A percentile compares a stretch with the other conserved stretches of the same genome.
These are phyloP conservation scores for Leptographium wingfieldii DNA, from an alignment of 2,329 filamentous ascomycete genomes.

Conservation along the genomic window DNA sequence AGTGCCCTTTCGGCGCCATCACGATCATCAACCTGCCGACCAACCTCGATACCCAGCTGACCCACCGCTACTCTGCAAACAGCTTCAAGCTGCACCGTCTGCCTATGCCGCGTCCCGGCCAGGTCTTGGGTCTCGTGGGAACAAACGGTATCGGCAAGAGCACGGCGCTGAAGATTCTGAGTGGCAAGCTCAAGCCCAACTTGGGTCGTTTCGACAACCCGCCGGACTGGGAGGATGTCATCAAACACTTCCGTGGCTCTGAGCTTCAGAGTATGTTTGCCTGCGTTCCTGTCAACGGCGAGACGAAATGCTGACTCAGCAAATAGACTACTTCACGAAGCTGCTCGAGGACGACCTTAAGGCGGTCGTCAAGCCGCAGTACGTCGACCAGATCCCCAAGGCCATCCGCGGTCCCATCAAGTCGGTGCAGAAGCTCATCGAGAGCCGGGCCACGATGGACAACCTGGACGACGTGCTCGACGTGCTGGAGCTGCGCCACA, in stretches of 20 bases:
- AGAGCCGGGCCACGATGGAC: conserved; percentile 60
- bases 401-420: conserved; percentile 75
- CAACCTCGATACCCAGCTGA: conserved; percentile 96
- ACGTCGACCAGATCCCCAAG: conserved; percentile 95
- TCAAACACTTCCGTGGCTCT: conserved; percentile 96
- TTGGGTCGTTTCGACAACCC: conserved; percentile 90
- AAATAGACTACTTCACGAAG: conserved; percentile 91
- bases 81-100: conserved; percentile 98
- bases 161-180: conserved; percentile 97
- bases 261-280: conserved; percentile 72
- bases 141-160: conserved; percentile 99
- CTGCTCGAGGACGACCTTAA: conserved; percentile 93
- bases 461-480: conserved; percentile 76
- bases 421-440: conserved; percentile 66
- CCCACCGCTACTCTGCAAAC: conserved; percentile 97
- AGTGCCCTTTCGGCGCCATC: conserved; percentile 96
- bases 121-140: conserved; percentile 91
- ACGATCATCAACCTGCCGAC: conserved; percentile 99
- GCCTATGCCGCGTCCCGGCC: conserved; percentile 87
- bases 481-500: conserved; percentile 49
- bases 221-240: conserved; percentile 97
- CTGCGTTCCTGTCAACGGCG: neutral
- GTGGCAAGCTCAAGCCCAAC: conserved; percentile 97
- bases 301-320: neutral
- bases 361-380: conserved; percentile 97